These are phyloP conservation scores for Aureoboletus auriporus DNA, from an alignment of 768 basidiomycete species.

Conservation along the genomic window DNA sequence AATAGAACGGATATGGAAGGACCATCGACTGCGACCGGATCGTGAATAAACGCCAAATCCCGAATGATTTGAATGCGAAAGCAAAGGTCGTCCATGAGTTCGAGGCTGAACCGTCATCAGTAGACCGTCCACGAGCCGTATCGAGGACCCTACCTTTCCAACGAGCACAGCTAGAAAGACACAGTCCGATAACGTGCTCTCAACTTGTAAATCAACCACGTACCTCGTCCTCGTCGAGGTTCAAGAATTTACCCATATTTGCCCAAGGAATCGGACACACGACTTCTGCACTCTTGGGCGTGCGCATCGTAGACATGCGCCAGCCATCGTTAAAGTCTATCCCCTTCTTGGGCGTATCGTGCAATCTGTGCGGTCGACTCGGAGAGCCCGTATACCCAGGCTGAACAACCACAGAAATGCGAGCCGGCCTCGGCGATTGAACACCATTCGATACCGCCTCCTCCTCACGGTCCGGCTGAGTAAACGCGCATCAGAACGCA, in stretches of 20 bases:
- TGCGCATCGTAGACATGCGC: constrained; percentile 39
- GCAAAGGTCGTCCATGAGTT: constrained; percentile 35
- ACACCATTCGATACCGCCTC: constrained; percentile 7
- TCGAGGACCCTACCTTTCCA: constrained; percentile 22
- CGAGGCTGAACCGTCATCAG: constrained; percentile 26
- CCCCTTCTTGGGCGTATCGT: constrained; percentile 3
- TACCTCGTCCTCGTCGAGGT: constrained; percentile 39
- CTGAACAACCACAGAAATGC: not conserved
- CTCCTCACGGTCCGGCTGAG: constrained; percentile 16
- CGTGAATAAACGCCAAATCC: constrained; percentile 47
- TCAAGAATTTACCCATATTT: constrained; percentile 24
- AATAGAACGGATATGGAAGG: constrained; percentile 41
- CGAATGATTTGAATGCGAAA: constrained; percentile 39
- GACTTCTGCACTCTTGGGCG: constrained; percentile 33
- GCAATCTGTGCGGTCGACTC: constrained; percentile 5
- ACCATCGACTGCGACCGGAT: constrained; percentile 53
- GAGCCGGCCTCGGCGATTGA: constrained; percentile 11
- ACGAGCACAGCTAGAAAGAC: constrained; percentile 22
- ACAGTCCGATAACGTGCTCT: not conserved
- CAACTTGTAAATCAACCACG: constrained; percentile 11
- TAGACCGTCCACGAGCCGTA: not conserved
- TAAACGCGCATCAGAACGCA: constrained; percentile 3
- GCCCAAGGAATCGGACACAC: constrained; percentile 30
- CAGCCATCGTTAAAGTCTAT: constrained; percentile 26
- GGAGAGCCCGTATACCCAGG: constrained; percentile 1